These are phyloP conservation scores for Cytospora piceicola DNA, from an alignment of 2,329 filamentous ascomycete genomes.

Conservation along the genomic window DNA sequence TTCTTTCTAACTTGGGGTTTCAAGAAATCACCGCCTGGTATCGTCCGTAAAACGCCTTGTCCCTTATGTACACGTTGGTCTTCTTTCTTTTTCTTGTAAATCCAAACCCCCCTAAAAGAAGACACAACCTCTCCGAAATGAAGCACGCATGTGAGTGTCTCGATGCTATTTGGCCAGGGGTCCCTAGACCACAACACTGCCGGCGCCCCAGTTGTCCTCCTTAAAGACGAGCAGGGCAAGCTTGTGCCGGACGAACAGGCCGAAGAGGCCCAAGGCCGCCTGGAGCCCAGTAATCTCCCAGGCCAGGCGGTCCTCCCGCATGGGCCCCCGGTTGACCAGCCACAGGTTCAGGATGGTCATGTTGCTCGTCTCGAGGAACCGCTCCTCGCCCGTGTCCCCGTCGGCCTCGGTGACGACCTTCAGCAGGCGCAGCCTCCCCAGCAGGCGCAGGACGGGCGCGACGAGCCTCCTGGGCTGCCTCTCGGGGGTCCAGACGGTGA, in stretches of 20 bases:
- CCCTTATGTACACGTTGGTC: constrained; percentile 17
- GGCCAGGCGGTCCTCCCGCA: constrained; percentile 83
- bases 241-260: constrained; percentile 82
- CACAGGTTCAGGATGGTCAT: constrained; percentile 94
- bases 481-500: constrained; percentile 72
- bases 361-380: constrained; percentile 81
- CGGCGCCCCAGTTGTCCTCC: constrained; percentile 72
- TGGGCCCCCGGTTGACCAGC: constrained; percentile 92
- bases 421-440: constrained; percentile 71
- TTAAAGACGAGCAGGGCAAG: constrained; percentile 88
- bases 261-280: constrained; percentile 73
- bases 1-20: neutral
- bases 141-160: too few relatives aligned
- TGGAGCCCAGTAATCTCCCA: constrained; percentile 82
- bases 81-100: neutral
- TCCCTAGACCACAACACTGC: constrained; percentile 5
- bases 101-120: neutral
- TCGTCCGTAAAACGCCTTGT: constrained; percentile 16
- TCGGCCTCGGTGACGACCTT: constrained; percentile 68
- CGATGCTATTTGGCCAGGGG: neutral
- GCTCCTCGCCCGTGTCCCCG: constrained; percentile 46
- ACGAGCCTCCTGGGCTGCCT: constrained; percentile 70
- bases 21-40: constrained; percentile 14
- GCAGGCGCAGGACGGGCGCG: constrained; percentile 65
- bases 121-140: neutral